Percentiles rank a stretch among this genome's conserved stretches.
Conservation (phyloP, 2,329 filamentous ascomycete species). For the Fusarium humuli region DNA sequence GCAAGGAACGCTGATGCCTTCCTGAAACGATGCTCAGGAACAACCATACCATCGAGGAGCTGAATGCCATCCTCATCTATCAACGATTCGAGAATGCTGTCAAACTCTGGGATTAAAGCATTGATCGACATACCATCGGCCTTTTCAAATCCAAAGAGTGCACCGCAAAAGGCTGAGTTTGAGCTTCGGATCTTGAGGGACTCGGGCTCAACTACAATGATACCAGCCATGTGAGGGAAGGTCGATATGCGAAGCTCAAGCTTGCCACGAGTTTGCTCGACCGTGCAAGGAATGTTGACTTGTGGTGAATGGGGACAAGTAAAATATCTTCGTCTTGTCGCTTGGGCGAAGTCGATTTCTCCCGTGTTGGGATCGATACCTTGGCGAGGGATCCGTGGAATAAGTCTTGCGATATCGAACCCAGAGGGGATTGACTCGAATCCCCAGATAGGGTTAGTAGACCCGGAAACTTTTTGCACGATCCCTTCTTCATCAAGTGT, state of each 20-base stretch:
- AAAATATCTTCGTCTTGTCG: slow-evolving; percentile 80
- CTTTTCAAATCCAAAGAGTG: slow-evolving; percentile 88
- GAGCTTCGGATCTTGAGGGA: slow-evolving; percentile 87
- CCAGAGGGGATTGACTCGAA: slow-evolving; percentile 73
- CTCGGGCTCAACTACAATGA: slow-evolving; percentile 88
- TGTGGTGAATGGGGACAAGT: slow-evolving; percentile 82
- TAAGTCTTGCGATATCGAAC: slow-evolving; percentile 79
- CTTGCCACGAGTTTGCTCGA: slow-evolving; percentile 77
- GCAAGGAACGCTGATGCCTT: slow-evolving; percentile 87
- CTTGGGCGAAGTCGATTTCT: slow-evolving; percentile 81
- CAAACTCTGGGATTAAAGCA: slow-evolving; percentile 86
- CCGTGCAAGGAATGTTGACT: slow-evolving; percentile 84
- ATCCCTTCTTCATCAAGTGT: slow-evolving; percentile 81
- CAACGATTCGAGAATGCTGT: slow-evolving; percentile 82
- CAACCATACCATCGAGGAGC: slow-evolving; percentile 91
- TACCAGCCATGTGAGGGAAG: slow-evolving; percentile 96
- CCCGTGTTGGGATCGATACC: slow-evolving; percentile 76
- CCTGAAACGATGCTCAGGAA: slow-evolving; percentile 95
- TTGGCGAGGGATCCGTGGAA: slow-evolving; percentile 85
- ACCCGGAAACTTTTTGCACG: slow-evolving; percentile 77
- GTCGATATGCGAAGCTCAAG: slow-evolving; percentile 87
- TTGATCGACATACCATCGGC: slow-evolving; percentile 84
- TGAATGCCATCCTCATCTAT: slow-evolving; percentile 87
- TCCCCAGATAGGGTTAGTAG: slow-evolving; percentile 89
- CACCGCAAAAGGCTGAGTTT: slow-evolving; percentile 93